phyloP scores from a whole-genome alignment of 495 filamentous ascomycete species.

The Penicilliopsis zonata region DNA sequence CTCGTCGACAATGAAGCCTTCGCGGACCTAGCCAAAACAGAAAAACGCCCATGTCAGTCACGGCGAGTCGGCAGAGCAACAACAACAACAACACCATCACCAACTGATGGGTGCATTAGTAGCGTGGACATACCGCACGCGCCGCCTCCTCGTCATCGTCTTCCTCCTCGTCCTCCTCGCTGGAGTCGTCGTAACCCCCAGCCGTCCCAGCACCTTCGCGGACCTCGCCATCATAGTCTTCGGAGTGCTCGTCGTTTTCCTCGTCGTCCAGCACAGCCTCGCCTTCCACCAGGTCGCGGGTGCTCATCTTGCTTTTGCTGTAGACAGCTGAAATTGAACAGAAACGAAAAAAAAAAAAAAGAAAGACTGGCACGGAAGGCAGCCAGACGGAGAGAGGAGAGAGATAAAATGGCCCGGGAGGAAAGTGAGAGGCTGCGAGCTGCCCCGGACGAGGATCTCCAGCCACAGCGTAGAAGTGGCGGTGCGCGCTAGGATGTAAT shows the following conservation, averaged over 20 bases:
- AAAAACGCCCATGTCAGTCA: too few species aligned
- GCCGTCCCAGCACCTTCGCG: constrained; percentile 29
- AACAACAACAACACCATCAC: constrained; percentile 2
- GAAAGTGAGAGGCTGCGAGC: too few species aligned
- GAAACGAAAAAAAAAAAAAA: neutral
- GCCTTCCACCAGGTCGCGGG: constrained; percentile 67
- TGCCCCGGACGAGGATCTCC: too few species aligned
- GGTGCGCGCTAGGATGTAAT: too few species aligned
- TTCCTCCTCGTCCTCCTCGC: constrained; percentile 92
- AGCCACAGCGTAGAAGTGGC: too few species aligned
- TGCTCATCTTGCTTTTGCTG: constrained; percentile 46
- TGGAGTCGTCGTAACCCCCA: constrained; percentile 61
- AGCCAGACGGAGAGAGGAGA: too few species aligned
- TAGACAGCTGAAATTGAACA: neutral
- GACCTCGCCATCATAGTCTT: constrained; percentile 57
- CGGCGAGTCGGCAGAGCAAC: constrained; percentile 1
- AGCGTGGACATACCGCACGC: constrained; percentile 24
- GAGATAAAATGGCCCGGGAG: too few species aligned
- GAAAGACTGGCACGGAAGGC: constrained; percentile 6
- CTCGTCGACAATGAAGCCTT: constrained; percentile 94
- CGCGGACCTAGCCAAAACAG: constrained; percentile 73
- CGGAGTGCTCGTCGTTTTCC: constrained; percentile 83
- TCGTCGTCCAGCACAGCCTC: constrained; percentile 80
- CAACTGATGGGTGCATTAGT: constrained; percentile 1
- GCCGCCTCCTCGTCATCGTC: constrained; percentile 82